A percentile compares a stretch with the other conserved stretches of the same genome.
These are phyloP conservation scores for Aspergillus fischeri DNA, from an alignment of 2,329 filamentous ascomycete species.

Conservation along the genomic window DNA sequence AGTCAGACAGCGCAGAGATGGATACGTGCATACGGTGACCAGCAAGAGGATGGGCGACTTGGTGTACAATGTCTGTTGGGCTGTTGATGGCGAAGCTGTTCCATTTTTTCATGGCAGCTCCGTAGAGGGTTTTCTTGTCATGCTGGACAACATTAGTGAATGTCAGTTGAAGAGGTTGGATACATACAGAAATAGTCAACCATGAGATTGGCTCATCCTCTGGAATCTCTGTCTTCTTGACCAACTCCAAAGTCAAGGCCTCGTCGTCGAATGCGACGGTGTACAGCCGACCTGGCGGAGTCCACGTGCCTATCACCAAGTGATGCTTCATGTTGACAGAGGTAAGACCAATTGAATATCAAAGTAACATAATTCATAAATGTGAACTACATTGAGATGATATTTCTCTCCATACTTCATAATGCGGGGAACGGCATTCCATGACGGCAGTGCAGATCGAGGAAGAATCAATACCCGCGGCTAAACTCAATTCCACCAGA, in stretches of 20 bases:
- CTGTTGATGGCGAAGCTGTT: slow-evolving; percentile 73
- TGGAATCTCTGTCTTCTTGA: slow-evolving; percentile 78
- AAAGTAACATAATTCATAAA: background rate
- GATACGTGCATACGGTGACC: slow-evolving; percentile 60
- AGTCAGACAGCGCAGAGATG: background rate
- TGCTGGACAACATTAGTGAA: slow-evolving; percentile 52
- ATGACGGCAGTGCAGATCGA: background rate
- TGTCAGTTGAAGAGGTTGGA: background rate
- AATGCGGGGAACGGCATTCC: background rate
- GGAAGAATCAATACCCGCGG: background rate
- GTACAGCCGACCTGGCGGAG: slow-evolving; percentile 82
- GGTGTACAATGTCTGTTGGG: slow-evolving; percentile 71
- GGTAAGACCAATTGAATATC: background rate
- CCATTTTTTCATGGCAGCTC: slow-evolving; percentile 92
- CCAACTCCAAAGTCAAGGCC: slow-evolving; percentile 65
- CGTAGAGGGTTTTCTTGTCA: slow-evolving; percentile 77
- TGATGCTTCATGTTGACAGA: slow-evolving; percentile 65
- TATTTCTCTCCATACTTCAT: too few relatives aligned
- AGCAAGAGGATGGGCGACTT: slow-evolving; percentile 69
- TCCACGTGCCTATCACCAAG: slow-evolving; percentile 91
- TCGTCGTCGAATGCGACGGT: slow-evolving; percentile 86
- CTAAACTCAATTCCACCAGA: background rate
- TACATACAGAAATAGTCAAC: slow-evolving; percentile 81
- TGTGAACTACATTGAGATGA: too few relatives aligned
- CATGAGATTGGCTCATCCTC: slow-evolving; percentile 85